Percentiles rank a stretch among this genome's conserved stretches.
These are phyloP conservation scores for Triticum urartu DNA, from an alignment of 176 grass and related monocot genomes.

Conservation along the genomic window DNA sequence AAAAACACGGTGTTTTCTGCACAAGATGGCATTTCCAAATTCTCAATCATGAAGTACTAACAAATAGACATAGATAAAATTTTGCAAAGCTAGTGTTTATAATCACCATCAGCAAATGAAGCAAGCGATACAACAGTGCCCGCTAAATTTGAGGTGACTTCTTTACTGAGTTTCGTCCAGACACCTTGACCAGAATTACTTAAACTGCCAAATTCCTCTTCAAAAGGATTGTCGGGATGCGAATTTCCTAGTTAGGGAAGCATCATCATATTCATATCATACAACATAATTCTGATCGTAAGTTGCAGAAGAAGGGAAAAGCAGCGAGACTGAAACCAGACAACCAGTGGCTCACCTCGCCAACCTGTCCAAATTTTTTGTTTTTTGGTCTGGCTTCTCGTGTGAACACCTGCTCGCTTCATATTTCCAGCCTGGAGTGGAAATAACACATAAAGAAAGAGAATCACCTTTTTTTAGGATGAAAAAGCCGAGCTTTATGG, in stretches of 20 bases:
- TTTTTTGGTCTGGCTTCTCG: background rate
- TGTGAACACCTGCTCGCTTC: background rate
- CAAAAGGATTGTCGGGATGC: no score
- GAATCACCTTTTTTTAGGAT: no score
- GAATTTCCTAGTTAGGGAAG: no score
- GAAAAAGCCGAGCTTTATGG: no score
- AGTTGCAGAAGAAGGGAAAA: background rate
- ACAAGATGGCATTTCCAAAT: background rate
- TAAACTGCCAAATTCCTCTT: no score
- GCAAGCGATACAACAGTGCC: no score
- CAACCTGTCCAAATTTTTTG: background rate
- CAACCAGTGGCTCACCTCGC: background rate
- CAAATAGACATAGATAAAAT: background rate
- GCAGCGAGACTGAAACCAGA: background rate
- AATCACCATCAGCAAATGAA: no score
- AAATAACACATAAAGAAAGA: background rate
- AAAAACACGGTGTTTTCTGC: background rate
- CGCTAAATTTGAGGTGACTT: no score
- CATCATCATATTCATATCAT: no score
- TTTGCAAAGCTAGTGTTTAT: no score
- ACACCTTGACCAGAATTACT: no score
- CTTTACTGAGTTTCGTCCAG: no score
- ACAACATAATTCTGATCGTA: background rate
- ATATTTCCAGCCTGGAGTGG: background rate
- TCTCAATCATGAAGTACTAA: background rate